phyloP scores from a whole-genome alignment of 78 protist species.

The Capsaspora owczarzaki region DNA sequence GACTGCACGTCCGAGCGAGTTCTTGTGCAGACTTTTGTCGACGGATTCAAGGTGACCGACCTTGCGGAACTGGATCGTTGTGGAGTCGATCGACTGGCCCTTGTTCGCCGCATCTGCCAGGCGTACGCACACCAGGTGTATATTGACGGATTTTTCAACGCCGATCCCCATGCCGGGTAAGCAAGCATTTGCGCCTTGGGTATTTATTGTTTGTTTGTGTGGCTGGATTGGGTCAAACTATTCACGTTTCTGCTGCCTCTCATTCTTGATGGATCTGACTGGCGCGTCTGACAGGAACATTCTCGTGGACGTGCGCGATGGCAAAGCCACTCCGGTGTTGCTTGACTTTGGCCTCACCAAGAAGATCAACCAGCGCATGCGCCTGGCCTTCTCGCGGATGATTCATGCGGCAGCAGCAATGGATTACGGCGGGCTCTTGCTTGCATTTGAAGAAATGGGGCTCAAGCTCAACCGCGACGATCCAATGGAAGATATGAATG shows the following conservation, averaged over 20 bases:
- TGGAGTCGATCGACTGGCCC: neutral
- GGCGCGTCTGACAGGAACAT: conserved; percentile 1
- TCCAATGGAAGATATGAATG: neutral
- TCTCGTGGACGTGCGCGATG: neutral
- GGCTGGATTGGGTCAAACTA: too few species aligned
- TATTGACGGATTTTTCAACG: conserved; percentile 6
- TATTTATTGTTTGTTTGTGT: too few species aligned
- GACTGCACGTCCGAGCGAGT: neutral
- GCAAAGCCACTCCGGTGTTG: neutral
- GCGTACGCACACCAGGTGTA: conserved; percentile 12
- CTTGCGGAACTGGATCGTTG: neutral
- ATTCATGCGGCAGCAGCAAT: neutral
- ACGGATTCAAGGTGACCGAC: conserved; percentile 26
- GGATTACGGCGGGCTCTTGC: neutral
- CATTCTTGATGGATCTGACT: too few species aligned
- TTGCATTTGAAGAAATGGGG: neutral
- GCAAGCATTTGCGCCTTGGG: too few species aligned
- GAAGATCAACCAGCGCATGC: neutral
- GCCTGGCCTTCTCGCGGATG: neutral
- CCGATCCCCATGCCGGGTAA: conserved; percentile 21
- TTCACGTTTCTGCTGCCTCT: too few species aligned
- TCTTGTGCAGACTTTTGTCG: conserved; percentile 26
- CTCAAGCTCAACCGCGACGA: conserved; percentile 4
- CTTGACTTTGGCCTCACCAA: neutral
- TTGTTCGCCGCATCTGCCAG: neutral